phyloP scores from a whole-genome alignment of 768 basidiomycete genomes.

The Peribolospora baueri region DNA sequence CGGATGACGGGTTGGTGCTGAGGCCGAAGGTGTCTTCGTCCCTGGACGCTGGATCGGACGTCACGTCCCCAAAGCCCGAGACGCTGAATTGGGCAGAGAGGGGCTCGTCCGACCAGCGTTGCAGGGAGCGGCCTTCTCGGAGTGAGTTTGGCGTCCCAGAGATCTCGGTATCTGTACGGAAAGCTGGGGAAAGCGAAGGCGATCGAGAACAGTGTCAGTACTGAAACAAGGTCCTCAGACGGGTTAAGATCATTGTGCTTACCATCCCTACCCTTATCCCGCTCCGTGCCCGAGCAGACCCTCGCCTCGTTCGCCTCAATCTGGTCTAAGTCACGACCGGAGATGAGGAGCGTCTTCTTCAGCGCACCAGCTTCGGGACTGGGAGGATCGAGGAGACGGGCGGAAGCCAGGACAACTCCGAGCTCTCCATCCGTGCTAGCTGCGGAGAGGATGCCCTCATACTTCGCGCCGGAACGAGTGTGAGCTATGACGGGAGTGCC shows the following conservation, averaged over 20 bases:
- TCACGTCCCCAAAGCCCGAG: not conserved
- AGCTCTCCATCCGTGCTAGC: conserved; percentile 9
- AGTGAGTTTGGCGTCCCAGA: conserved; percentile 5
- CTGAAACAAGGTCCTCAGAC: not conserved
- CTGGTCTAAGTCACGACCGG: conserved; percentile 9
- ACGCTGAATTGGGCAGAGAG: not conserved
- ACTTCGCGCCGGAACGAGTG: conserved; percentile 3
- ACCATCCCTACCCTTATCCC: not conserved
- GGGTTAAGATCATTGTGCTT: not conserved
- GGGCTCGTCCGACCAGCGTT: conserved; percentile 5
- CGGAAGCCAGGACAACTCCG: conserved; percentile 11
- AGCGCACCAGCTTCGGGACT: not conserved
- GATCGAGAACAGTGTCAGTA: not conserved
- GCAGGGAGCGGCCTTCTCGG: conserved; percentile 9
- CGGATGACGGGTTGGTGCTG: conserved; percentile 4
- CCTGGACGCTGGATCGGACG: not conserved
- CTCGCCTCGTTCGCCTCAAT: conserved; percentile 8
- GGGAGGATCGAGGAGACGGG: conserved; percentile 3
- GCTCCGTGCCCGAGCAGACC: conserved; percentile 1
- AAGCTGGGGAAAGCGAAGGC: conserved; percentile 1
- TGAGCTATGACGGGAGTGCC: conserved; percentile 10
- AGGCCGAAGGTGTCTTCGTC: not conserved
- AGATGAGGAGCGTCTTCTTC: conserved; percentile 10
- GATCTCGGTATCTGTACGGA: conserved; percentile 19
- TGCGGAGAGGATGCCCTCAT: conserved; percentile 11